Base-by-base conservation (phyloP, 2,329 filamentous ascomycete genomes). In the Ceratocystis eucalypticola region DNA sequence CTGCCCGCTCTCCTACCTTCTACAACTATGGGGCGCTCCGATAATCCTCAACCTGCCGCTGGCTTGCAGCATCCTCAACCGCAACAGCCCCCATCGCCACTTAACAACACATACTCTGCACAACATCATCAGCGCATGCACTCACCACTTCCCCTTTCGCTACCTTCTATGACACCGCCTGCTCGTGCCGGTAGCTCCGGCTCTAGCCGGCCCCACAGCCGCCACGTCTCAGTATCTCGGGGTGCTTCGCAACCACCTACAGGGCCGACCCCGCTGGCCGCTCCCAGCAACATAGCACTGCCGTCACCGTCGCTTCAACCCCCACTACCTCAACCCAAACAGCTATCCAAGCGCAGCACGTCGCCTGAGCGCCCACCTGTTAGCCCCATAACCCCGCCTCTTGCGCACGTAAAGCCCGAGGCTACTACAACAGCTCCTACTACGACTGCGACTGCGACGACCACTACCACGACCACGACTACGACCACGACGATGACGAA, bases 331-430 rank as follows among this genome's bases (percentile, higher is more conserved):
- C 53, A 59, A n/a, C 53, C 53, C 17, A 67, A 46, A 4, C 65
- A 46, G 10, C 37, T 55, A 5, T 12, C 65, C 25, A 67, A 73
- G 28, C 76, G 76, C 53, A 73, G 77, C 46, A 73, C 77, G 44
- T 81, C 80, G 20, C 80, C 81, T 1, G 71, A 72, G 37, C 76
- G 77, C 37, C 82, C 82, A 25, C 78, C 80, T 65, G 76, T 84
- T 69, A 83, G 80, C 69, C 82, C 82, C 65, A 79, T 84, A 68
- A 83, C 82, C 20, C 81, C 82, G 8, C 80, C 80, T 6, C 73
- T 78, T 28, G 74, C 73, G 66, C 75, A 77, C 15, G 72, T 75
- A 45, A 74, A 71, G 62, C 73, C 69, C 30, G 50, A 64, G 10
- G 37, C 37, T 41, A 41, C 37, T 41, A 12, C 37, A 41, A 41